These are phyloP conservation scores for Marsdenia floribunda DNA, from an alignment of 257 asterid genomes.

Conservation along the genomic window DNA sequence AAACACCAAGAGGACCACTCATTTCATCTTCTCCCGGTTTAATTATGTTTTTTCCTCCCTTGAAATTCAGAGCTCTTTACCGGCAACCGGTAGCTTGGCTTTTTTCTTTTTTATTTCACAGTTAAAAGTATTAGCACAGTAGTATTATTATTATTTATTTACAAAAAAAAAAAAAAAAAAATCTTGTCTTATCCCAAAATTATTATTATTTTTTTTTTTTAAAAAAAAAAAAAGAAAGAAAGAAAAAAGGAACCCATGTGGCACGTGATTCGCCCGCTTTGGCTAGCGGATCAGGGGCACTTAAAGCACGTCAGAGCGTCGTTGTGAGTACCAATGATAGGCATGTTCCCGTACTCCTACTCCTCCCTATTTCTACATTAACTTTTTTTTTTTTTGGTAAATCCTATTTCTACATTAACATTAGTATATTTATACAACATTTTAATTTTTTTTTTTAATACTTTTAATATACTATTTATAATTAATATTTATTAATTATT, in stretches of 20 bases:
- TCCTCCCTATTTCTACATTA: no score
- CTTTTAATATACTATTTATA: no score
- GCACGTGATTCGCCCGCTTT: conserved; percentile 38
- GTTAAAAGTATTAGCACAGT: neutral
- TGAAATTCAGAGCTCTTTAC: conserved; percentile 15
- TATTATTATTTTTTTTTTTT: neutral
- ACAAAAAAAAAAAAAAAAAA: neutral
- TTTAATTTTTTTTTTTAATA: no score
- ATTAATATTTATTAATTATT: no score
- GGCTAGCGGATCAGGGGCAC: conserved; percentile 36
- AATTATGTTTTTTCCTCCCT: conserved; percentile 21
- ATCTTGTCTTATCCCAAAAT: neutral
- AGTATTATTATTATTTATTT: neutral
- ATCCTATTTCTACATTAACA: no score
- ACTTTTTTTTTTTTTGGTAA: no score
- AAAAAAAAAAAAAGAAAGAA: no score
- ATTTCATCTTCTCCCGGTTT: conserved; percentile 28
- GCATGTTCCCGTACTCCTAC: neutral
- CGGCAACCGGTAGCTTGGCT: conserved; percentile 3
- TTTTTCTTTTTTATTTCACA: no score
- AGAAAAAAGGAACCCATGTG: conserved; percentile 18
- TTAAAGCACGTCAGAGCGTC: conserved; percentile 50
- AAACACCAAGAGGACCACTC: neutral
- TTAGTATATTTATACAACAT: neutral
- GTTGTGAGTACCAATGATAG: conserved; percentile 39